Percentiles rank a stretch among this genome's conserved stretches.
Evolutionary conservation across 495 filamentous ascomycete genomes (phyloP).

Genomic region (Elasticomyces elasticus): DNA sequence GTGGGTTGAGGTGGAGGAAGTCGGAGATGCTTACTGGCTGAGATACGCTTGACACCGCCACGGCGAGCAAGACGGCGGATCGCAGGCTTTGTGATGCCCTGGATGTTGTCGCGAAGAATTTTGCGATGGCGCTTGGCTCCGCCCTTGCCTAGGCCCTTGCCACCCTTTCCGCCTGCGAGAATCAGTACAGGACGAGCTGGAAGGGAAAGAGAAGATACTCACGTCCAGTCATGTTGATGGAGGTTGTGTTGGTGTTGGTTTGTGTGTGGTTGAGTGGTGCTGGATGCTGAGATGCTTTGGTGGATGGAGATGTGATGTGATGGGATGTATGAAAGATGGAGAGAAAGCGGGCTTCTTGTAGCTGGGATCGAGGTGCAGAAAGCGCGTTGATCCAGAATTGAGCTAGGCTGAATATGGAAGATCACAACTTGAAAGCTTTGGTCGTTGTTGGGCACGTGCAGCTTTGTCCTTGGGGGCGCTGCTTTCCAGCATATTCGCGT

Average conservation of each 20-base stretch:
- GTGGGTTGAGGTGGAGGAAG: background rate
- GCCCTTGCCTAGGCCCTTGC: constrained; percentile 42
- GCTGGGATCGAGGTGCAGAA: no score
- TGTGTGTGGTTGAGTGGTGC: constrained; percentile 13
- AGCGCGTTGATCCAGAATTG: no score
- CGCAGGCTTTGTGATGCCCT: constrained; percentile 99
- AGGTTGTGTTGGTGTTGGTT: constrained; percentile 19
- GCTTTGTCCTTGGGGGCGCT: background rate
- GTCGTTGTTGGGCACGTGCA: no score
- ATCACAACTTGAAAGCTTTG: background rate
- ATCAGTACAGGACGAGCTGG: constrained; percentile 22
- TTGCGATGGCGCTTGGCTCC: constrained; percentile 58
- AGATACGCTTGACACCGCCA: constrained; percentile 80
- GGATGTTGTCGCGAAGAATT: constrained; percentile 49
- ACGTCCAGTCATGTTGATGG: constrained; percentile 87
- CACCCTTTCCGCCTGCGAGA: constrained; percentile 39
- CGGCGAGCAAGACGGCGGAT: constrained; percentile 91
- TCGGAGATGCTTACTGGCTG: constrained; percentile 56
- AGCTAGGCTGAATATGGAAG: background rate
- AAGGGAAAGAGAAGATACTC: constrained; percentile 41
- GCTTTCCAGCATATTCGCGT: background rate
- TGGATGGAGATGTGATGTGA: constrained; percentile 3
- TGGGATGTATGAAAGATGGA: background rate
- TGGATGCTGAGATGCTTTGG: constrained; percentile 4
- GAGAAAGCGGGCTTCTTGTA: background rate